Conservation (phyloP, 2,329 filamentous ascomycete genomes). For the Exophiala alcalophila region DNA sequence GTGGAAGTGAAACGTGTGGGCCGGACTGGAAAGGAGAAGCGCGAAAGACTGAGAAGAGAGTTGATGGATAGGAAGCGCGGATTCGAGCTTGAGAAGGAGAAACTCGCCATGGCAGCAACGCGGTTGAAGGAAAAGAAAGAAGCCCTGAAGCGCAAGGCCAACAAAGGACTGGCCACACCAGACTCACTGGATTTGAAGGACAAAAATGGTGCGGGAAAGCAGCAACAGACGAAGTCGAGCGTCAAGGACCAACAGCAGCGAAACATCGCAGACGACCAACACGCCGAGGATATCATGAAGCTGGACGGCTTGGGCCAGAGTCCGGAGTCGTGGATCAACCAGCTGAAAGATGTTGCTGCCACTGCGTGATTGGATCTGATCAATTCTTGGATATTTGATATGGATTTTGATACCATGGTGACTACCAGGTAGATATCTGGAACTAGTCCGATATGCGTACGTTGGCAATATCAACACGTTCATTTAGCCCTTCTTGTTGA, state of each 20-base stretch:
- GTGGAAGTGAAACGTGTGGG: slow-evolving; percentile 45
- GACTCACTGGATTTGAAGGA: not conserved
- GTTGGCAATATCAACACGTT: too few species aligned
- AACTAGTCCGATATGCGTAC: too few species aligned
- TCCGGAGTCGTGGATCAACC: slow-evolving; percentile 19
- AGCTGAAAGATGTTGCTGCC: slow-evolving; percentile 16
- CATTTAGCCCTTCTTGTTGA: too few species aligned
- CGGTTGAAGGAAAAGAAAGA: slow-evolving; percentile 8
- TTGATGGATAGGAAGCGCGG: slow-evolving; percentile 30
- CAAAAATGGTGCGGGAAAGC: not conserved
- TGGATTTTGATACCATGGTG: too few species aligned
- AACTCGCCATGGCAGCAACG: slow-evolving; percentile 6
- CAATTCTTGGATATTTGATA: too few species aligned
- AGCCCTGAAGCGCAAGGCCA: slow-evolving; percentile 1
- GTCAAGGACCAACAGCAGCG: too few species aligned
- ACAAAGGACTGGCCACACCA: not conserved
- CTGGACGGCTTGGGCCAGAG: slow-evolving; percentile 19
- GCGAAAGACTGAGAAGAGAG: slow-evolving; percentile 47
- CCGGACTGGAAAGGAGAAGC: slow-evolving; percentile 46
- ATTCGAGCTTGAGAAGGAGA: slow-evolving; percentile 25
- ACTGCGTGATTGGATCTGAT: too few species aligned
- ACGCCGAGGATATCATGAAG: not conserved
- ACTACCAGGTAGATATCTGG: too few species aligned
- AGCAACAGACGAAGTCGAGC: too few species aligned
- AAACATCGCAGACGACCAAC: not conserved